A percentile compares a stretch with the other conserved stretches of the same genome.
Evolutionary conservation across 768 basidiomycete genomes (phyloP).

Genomic region (Boletus subcaerulescens): DNA sequence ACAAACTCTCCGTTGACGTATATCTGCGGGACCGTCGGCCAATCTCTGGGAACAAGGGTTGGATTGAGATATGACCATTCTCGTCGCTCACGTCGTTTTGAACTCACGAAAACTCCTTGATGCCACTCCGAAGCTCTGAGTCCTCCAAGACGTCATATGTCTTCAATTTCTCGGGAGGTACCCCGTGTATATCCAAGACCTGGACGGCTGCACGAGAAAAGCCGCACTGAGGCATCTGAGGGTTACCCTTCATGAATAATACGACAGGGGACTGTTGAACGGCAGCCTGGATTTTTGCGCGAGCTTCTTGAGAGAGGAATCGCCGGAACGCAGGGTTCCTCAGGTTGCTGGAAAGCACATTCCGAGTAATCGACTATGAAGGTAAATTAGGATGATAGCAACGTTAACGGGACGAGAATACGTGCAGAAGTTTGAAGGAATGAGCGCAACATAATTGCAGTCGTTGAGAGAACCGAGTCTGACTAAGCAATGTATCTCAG

Average conservation of each 20-base stretch:
- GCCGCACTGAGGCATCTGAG: slow-evolving; percentile 82
- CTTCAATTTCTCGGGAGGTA: slow-evolving; percentile 76
- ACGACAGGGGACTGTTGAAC: slow-evolving; percentile 78
- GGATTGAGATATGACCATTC: neutral
- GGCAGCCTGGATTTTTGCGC: slow-evolving; percentile 67
- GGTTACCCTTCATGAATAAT: slow-evolving; percentile 98
- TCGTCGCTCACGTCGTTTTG: neutral
- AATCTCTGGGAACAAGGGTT: slow-evolving; percentile 57
- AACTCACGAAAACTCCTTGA: slow-evolving; percentile 98
- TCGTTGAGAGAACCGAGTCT: neutral
- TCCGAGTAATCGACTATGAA: slow-evolving; percentile 11
- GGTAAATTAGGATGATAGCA: neutral
- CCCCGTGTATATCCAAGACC: slow-evolving; percentile 81
- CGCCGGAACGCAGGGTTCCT: slow-evolving; percentile 32
- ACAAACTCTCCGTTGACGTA: slow-evolving; percentile 95
- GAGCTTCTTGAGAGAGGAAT: slow-evolving; percentile 60
- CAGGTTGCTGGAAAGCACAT: slow-evolving; percentile 1
- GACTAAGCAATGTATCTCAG: slow-evolving; percentile 9
- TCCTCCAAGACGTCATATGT: slow-evolving; percentile 92
- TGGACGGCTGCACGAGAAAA: slow-evolving; percentile 95
- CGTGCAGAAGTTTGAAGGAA: slow-evolving; percentile 13
- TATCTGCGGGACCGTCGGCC: slow-evolving; percentile 97
- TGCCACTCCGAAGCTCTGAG: slow-evolving; percentile 72
- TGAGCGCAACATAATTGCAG: slow-evolving; percentile 15
- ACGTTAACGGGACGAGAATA: neutral